Conservation (phyloP, 2,329 filamentous ascomycete genomes). For the Exophiala spinifera region DNA sequence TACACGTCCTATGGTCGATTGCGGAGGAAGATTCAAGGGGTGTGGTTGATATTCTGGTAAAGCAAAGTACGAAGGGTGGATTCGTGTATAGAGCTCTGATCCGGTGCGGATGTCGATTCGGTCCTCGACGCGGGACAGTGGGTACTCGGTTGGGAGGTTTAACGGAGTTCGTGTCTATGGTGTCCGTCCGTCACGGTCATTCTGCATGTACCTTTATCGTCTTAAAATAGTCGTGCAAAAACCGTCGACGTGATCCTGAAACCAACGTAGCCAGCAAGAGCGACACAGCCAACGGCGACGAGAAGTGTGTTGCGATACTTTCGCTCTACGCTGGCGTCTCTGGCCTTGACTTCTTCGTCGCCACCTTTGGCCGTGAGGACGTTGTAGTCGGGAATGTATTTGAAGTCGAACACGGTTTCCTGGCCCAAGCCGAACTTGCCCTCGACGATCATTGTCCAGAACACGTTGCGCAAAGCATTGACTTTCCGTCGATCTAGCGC, state of each 20-base stretch:
- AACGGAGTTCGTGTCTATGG: background rate
- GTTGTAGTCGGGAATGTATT: slow-evolving; percentile 61
- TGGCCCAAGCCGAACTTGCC: slow-evolving; percentile 59
- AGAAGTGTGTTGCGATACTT: slow-evolving; percentile 26
- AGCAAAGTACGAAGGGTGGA: no score
- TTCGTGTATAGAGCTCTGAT: no score
- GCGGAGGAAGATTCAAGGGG: no score
- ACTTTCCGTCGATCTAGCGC: slow-evolving; percentile 54
- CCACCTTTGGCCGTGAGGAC: slow-evolving; percentile 41
- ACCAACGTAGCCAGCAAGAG: slow-evolving; percentile 14
- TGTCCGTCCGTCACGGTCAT: background rate
- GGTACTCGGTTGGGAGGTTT: no score
- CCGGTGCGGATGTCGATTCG: no score
- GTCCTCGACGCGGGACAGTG: no score
- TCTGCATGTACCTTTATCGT: no score
- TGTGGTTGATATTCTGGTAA: no score
- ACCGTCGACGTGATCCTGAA: slow-evolving; percentile 11
- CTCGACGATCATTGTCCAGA: slow-evolving; percentile 61
- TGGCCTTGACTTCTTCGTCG: slow-evolving; percentile 40
- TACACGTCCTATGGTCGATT: no score
- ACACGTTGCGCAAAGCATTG: slow-evolving; percentile 48
- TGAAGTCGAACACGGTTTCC: slow-evolving; percentile 66
- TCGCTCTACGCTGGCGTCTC: slow-evolving; percentile 22
- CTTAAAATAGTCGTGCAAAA: slow-evolving; percentile 12
- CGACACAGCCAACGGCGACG: slow-evolving; percentile 18